Conservation (phyloP, 2,329 filamentous ascomycete genomes). For the Raffaelea albimanens region DNA sequence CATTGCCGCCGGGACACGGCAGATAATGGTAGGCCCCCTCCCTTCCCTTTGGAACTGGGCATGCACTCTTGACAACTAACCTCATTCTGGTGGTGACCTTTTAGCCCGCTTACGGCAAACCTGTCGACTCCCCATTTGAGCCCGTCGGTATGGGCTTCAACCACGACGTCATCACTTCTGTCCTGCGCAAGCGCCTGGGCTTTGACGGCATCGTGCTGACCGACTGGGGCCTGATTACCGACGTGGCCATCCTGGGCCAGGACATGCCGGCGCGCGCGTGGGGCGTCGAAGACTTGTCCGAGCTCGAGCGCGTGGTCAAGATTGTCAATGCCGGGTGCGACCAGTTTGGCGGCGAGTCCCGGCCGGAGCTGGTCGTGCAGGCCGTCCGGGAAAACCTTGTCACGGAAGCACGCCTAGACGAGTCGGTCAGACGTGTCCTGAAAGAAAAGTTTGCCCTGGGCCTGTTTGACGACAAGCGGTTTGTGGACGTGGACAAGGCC, state of each 20-base stretch:
- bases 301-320: slow-evolving; percentile 28
- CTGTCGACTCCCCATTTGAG: slow-evolving; percentile 35
- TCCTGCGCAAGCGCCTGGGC: slow-evolving; percentile 35
- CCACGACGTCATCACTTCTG: slow-evolving; percentile 37
- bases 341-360: slow-evolving; percentile 40
- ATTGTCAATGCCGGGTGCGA: slow-evolving; percentile 42
- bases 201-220: slow-evolving; percentile 42
- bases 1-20: slow-evolving; percentile 36
- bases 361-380: slow-evolving; percentile 38
- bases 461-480: slow-evolving; percentile 38
- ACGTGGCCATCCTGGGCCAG: slow-evolving; percentile 29
- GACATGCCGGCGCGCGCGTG: slow-evolving; percentile 38
- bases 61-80: background rate
- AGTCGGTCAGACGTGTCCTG: slow-evolving; percentile 34
- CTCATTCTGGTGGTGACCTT: background rate
- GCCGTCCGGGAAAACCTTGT: slow-evolving; percentile 31
- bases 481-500: slow-evolving; percentile 34
- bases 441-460: slow-evolving; percentile 41
- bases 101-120: slow-evolving; percentile 14
- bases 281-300: slow-evolving; percentile 36
- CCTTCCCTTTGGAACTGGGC: background rate
- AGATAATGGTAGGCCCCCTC: slow-evolving; percentile 30
- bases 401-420: slow-evolving; percentile 32
- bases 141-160: slow-evolving; percentile 41
- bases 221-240: slow-evolving; percentile 44